phyloP scores from a whole-genome alignment of 768 basidiomycete species.

The Russula virescens region DNA sequence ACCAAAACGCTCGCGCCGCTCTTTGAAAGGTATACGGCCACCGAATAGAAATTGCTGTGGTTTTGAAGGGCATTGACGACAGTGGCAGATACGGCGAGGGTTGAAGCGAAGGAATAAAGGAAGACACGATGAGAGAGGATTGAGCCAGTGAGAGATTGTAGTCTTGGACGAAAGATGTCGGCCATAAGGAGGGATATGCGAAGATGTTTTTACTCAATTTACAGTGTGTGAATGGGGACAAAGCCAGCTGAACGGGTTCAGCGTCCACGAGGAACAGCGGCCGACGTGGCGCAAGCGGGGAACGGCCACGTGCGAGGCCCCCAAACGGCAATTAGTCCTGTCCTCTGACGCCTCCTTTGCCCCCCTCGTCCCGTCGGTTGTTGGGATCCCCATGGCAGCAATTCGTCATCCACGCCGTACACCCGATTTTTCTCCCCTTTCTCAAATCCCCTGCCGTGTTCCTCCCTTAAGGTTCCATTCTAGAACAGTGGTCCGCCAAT shows the following conservation, averaged over 20 bases:
- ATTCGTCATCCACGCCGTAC: background rate
- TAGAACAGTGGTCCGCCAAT: background rate
- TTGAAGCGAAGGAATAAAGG: conserved; percentile 63
- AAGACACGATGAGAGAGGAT: conserved; percentile 59
- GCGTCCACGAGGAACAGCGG: background rate
- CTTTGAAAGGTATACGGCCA: conserved; percentile 87
- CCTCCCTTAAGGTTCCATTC: background rate
- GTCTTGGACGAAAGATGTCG: conserved; percentile 45
- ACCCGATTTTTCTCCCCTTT: conserved; percentile 2
- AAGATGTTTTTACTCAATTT: background rate
- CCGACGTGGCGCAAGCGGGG: conserved; percentile 11
- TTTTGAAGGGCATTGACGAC: conserved; percentile 75
- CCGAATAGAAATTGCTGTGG: conserved; percentile 90
- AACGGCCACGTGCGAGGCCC: conserved; percentile 4
- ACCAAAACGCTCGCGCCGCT: conserved; percentile 93
- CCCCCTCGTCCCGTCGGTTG: background rate
- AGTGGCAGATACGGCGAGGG: conserved; percentile 62
- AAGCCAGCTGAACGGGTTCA: no score
- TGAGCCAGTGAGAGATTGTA: conserved; percentile 44
- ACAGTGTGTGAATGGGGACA: background rate
- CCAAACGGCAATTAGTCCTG: background rate
- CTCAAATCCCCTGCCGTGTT: background rate
- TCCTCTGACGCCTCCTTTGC: background rate
- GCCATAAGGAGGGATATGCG: conserved; percentile 28
- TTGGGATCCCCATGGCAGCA: conserved; percentile 12